phyloP scores from a whole-genome alignment of 2,329 filamentous ascomycete genomes.

The Diaporthe capsici region DNA sequence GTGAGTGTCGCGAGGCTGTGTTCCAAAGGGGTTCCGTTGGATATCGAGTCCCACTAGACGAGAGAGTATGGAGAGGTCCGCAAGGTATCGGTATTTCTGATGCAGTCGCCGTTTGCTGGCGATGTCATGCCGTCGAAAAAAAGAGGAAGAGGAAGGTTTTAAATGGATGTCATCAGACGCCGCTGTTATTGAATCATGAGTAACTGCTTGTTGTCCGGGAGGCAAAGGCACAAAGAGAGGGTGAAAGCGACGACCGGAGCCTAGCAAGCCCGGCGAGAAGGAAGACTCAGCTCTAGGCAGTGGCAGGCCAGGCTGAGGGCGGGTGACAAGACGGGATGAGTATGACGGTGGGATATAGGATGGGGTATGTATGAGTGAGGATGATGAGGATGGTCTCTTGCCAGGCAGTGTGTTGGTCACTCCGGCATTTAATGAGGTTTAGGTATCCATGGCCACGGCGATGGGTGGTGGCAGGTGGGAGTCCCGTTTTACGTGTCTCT shows the following conservation, averaged over 20 bases:
- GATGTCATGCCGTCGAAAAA: conserved; percentile 39
- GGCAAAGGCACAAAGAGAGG: conserved; percentile 25
- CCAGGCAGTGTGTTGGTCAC: conserved; percentile 39
- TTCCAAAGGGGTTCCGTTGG: conserved; percentile 22
- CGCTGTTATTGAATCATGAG: conserved; percentile 40
- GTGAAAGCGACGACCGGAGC: conserved; percentile 39
- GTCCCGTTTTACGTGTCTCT: conserved; percentile 40
- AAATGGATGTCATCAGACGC: conserved; percentile 30
- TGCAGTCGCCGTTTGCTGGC: conserved; percentile 38
- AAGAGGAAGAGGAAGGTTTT: conserved; percentile 24
- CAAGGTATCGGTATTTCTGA: conserved; percentile 39
- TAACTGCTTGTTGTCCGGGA: conserved; percentile 39
- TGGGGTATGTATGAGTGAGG: conserved; percentile 17
- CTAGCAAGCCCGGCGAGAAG: conserved; percentile 33
- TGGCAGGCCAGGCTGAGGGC: conserved; percentile 37
- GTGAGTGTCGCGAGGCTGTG: conserved; percentile 21
- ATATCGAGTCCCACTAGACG: conserved; percentile 32
- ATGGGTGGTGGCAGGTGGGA: conserved; percentile 32
- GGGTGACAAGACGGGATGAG: conserved; percentile 16
- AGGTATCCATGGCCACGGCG: conserved; percentile 40
- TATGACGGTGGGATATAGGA: conserved; percentile 11
- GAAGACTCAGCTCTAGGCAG: conserved; percentile 39
- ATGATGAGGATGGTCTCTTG: conserved; percentile 30
- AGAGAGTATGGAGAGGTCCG: conserved; percentile 34
- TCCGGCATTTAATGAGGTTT: conserved; percentile 40